Evolutionary conservation across 2,329 filamentous ascomycete genomes (phyloP).

Genomic region (Colletotrichum eleusines): DNA sequence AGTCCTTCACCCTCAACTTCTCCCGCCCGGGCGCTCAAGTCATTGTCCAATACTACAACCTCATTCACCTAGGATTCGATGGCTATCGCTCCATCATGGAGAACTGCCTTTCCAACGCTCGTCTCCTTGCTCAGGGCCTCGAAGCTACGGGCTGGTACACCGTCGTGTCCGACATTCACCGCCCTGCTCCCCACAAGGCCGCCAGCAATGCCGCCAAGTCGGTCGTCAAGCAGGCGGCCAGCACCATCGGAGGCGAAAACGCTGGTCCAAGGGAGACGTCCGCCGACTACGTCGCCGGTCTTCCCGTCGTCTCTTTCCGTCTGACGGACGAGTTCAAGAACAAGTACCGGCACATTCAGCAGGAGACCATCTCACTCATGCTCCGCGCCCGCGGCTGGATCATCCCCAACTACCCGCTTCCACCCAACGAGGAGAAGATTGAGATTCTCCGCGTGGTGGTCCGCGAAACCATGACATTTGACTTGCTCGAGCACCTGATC

Average conservation of each 20-base stretch:
- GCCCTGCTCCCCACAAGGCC: constrained; percentile 57
- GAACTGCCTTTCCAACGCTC: constrained; percentile 74
- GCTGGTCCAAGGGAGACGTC: constrained; percentile 55
- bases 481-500: constrained; percentile 73
- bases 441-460: constrained; percentile 78
- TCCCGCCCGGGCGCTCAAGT: constrained; percentile 77
- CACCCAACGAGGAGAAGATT: constrained; percentile 69
- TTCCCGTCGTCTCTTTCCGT: constrained; percentile 77
- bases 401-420: constrained; percentile 77
- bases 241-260: constrained; percentile 54
- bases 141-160: constrained; percentile 76
- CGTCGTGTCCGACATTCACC: constrained; percentile 75
- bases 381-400: constrained; percentile 77
- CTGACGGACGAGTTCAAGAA: constrained; percentile 71
- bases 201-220: constrained; percentile 29
- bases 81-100: constrained; percentile 76
- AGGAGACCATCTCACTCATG: constrained; percentile 72
- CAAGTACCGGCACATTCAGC: constrained; percentile 72
- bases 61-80: constrained; percentile 76
- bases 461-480: constrained; percentile 76
- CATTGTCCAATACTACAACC: constrained; percentile 79
- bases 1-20: constrained; percentile 78
- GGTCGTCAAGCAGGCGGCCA: constrained; percentile 50
- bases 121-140: constrained; percentile 71
- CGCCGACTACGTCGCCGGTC: constrained; percentile 71